Conservation (phyloP, 2,329 filamentous ascomycete genomes). For the Paraphaeosphaeria minitans region DNA sequence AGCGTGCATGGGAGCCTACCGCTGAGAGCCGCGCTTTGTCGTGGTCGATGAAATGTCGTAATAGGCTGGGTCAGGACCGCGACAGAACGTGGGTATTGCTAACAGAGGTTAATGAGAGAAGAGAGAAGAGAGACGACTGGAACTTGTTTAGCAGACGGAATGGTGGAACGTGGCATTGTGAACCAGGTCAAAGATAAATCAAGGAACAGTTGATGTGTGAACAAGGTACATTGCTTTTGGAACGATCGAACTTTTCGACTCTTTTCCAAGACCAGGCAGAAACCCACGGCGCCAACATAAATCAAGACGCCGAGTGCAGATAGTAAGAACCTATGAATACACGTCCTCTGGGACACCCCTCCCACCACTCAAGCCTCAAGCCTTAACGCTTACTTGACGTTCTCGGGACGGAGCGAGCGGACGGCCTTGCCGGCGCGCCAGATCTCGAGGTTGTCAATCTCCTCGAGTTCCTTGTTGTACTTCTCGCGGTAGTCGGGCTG, state of each 20-base stretch:
- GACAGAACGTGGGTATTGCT: neutral
- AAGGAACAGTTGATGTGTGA: conserved; percentile 2
- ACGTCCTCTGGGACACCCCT: conserved; percentile 17
- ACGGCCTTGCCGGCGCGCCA: conserved; percentile 99
- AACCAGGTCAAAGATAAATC: neutral
- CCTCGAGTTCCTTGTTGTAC: conserved; percentile 98
- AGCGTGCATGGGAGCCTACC: too few relatives aligned
- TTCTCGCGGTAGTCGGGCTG: conserved; percentile 95
- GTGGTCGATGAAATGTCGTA: conserved; percentile 55
- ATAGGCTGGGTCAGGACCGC: too few relatives aligned
- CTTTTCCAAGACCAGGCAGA: conserved; percentile 2
- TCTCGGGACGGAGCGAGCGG: conserved; percentile 57
- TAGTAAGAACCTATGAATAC: conserved; percentile 34
- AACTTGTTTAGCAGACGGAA: neutral
- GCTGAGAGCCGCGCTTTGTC: conserved; percentile 21
- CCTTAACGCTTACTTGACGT: conserved; percentile 35
- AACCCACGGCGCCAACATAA: conserved; percentile 11
- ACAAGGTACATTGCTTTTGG: conserved; percentile 18
- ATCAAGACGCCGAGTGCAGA: conserved; percentile 27
- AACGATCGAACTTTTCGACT: conserved; percentile 9
- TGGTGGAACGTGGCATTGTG: too few relatives aligned
- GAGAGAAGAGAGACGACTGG: neutral
- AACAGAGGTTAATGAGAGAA: neutral
- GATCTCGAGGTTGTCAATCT: conserved; percentile 98
- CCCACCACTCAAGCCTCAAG: neutral